Conservation (phyloP, 441 rosid genomes). For the Hura crepitans region DNA sequence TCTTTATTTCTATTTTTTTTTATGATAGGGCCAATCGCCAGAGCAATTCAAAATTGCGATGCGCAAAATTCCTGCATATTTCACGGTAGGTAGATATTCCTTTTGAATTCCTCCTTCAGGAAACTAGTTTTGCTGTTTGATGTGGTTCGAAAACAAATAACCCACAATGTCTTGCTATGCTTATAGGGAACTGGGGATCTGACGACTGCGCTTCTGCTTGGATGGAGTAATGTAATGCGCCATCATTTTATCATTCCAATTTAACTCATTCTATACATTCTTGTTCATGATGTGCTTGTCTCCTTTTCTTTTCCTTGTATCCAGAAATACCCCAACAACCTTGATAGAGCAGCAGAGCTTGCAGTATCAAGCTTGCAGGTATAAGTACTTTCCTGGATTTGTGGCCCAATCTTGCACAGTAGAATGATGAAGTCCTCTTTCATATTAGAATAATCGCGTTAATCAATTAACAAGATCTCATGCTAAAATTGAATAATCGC, state of each 20-base stretch:
- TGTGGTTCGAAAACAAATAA: no score
- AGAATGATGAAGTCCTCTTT: background rate
- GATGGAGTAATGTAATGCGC: slow-evolving; percentile 91
- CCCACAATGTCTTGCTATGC: no score
- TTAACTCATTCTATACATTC: background rate
- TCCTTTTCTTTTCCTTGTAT: slow-evolving; percentile 17
- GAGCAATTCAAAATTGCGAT: no score
- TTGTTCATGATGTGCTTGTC: background rate
- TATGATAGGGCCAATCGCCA: no score
- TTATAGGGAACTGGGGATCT: slow-evolving; percentile 97
- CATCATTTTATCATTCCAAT: background rate
- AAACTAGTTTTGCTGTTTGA: no score
- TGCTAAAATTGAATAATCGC: no score
- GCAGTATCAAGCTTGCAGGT: slow-evolving; percentile 99
- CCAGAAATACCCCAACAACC: slow-evolving; percentile 85
- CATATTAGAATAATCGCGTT: background rate
- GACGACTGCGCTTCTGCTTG: slow-evolving; percentile 92
- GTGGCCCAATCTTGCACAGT: background rate
- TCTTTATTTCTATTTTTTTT: no score
- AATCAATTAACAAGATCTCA: no score
- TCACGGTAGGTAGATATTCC: no score
- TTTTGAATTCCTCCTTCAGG: no score
- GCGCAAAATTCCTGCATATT: no score
- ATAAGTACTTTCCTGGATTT: slow-evolving; percentile 5
- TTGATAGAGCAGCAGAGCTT: slow-evolving; percentile 88